Conservation (phyloP, 495 filamentous ascomycete genomes). For the Aspergillus campestris region DNA sequence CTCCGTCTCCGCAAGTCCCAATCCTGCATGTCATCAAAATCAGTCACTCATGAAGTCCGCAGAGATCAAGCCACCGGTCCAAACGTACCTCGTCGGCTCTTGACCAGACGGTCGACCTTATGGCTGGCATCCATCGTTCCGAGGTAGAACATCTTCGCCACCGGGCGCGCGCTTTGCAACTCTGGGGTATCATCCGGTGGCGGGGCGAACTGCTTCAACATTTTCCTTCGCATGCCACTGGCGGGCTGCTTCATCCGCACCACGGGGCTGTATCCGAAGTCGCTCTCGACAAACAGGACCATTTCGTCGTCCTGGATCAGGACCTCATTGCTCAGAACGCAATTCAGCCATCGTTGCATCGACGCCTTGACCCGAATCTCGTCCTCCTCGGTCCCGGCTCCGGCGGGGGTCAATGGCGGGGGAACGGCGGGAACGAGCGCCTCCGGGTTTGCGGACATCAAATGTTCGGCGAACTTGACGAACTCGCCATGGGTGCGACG, state of each 20-base stretch:
- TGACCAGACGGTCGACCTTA: slow-evolving; percentile 91
- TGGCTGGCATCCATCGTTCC: slow-evolving; percentile 92
- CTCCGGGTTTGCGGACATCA: slow-evolving; percentile 93
- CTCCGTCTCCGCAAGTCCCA: slow-evolving; percentile 88
- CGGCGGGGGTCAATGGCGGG: slow-evolving; percentile 81
- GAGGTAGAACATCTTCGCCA: slow-evolving; percentile 93
- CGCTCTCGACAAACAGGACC: slow-evolving; percentile 93
- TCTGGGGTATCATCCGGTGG: slow-evolving; percentile 97
- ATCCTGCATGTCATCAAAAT: slow-evolving; percentile 44
- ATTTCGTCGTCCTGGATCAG: slow-evolving; percentile 94
- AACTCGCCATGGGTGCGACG: slow-evolving; percentile 94
- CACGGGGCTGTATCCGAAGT: slow-evolving; percentile 96
- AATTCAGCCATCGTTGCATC: slow-evolving; percentile 93
- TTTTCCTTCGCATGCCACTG: slow-evolving; percentile 86
- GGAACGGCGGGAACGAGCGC: slow-evolving; percentile 96
- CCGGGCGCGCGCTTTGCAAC: slow-evolving; percentile 75
- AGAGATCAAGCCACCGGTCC: neutral
- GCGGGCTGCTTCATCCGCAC: slow-evolving; percentile 94
- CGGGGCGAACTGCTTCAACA: slow-evolving; percentile 97
- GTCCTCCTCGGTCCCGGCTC: slow-evolving; percentile 94
- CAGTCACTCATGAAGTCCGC: neutral
- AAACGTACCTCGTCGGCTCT: slow-evolving; percentile 72
- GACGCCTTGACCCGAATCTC: slow-evolving; percentile 79
- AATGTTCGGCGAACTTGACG: slow-evolving; percentile 84
- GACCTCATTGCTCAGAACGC: slow-evolving; percentile 82